Evolutionary conservation across 179 eudicot species (phyloP), one percentile per base, ranked within the genome.

Genomic region (Spergularia azorica): DNA sequence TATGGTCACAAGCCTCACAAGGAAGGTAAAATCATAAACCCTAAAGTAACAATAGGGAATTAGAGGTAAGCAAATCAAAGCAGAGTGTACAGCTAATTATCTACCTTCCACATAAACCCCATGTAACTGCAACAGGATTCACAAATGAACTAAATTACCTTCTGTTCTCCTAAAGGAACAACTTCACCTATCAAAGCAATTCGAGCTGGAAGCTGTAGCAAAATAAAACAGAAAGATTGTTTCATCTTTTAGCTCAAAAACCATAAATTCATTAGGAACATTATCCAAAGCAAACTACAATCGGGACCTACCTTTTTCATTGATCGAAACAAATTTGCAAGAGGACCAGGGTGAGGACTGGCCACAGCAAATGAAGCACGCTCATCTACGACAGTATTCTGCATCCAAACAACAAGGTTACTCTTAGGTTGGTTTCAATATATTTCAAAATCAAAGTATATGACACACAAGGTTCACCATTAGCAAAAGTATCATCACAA

Each of bases 301-400:
- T 56, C 13, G 71, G 54, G 54, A 87, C 90, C 41, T 71, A 90
- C 98, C 97, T 89, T 92, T 72, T 86, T 87, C 60, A 90, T 60
- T 36, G 96, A 83, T 81, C 65, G 83, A 61, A 89, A 89, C 62
- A 95, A 77, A 73, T 74, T 86, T 56, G 85, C 85, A 81, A 95
- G 96, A 43, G 86, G 89, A 59, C 98, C 97, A 58, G 98, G 94
- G 60, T 83, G 84, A 65, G 93, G 96, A 72, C 88, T 92, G 66
- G 91, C 76, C 72, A 95, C 96, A 74, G 95, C 87, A 70, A 95
- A 92, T 54, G 98, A 95, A 66, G 96, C 92, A 79, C 97, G 97
- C 66, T 91, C 95, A 74, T 95, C 98, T 62, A 92, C 85, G 67
- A 91, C 63, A 58, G 89, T 77, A 74, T 95, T 95, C 98, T 95